phyloP scores from a whole-genome alignment of 2,329 filamentous ascomycete species.

The Sarocladium brachiariae region DNA sequence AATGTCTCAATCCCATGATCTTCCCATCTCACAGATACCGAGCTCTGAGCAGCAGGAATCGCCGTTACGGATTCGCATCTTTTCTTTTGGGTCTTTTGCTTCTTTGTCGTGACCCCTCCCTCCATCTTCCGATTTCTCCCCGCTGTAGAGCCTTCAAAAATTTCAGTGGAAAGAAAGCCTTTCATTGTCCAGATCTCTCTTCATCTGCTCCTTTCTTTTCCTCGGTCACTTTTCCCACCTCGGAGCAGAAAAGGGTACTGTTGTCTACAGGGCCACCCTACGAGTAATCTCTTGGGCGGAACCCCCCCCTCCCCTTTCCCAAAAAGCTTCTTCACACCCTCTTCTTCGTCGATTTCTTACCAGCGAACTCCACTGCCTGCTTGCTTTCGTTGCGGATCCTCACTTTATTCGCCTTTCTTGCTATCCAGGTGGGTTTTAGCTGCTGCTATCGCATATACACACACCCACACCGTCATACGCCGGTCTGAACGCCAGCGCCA shows the following conservation, averaged over 20 bases:
- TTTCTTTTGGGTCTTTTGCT: too few species aligned
- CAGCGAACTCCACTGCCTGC: neutral
- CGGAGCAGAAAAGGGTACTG: too few species aligned
- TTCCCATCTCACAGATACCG: neutral
- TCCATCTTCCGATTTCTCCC: too few species aligned
- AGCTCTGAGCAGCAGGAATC: neutral
- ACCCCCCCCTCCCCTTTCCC: neutral
- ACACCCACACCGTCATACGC: neutral
- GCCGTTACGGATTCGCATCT: neutral
- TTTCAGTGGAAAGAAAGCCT: too few species aligned
- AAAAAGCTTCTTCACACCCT: slow-evolving; percentile 2
- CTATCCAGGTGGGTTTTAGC: neutral
- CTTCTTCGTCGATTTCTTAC: neutral
- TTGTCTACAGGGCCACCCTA: neutral
- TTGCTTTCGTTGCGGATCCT: slow-evolving; percentile 4
- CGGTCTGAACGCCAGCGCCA: neutral
- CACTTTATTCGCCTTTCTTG: neutral
- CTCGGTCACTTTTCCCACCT: neutral
- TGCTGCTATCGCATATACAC: neutral
- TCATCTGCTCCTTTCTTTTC: neutral
- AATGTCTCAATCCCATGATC: slow-evolving; percentile 4
- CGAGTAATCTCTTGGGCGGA: neutral
- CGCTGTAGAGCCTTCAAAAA: too few species aligned
- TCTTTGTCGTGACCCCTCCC: neutral
- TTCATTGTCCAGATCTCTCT: too few species aligned